phyloP scores from a whole-genome alignment of 2,329 filamentous ascomycete species.

The Pseudocercospora cruenta region DNA sequence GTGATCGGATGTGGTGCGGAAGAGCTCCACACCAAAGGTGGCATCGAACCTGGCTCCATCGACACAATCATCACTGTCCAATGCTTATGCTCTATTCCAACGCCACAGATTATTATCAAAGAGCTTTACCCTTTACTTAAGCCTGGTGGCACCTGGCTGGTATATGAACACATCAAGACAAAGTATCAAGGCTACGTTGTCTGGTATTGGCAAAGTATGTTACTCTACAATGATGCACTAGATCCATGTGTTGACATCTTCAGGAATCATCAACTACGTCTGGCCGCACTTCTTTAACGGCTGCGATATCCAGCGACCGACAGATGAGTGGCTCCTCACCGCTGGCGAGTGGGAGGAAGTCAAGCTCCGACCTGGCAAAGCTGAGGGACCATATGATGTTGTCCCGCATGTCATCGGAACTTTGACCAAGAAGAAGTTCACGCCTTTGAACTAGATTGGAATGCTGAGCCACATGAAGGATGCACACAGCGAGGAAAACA shows the following conservation, averaged over 20 bases:
- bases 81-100: constrained; percentile 67
- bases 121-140: constrained; percentile 63
- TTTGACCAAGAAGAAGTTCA: constrained; percentile 36
- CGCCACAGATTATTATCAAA: constrained; percentile 59
- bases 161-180: constrained; percentile 63
- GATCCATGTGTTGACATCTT: not conserved
- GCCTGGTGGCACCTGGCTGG: constrained; percentile 65
- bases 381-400: constrained; percentile 41
- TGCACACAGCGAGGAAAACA: too few species aligned
- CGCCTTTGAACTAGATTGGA: constrained; percentile 18
- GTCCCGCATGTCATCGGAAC: constrained; percentile 41
- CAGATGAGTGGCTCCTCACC: constrained; percentile 41
- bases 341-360: constrained; percentile 42
- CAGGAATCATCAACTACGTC: constrained; percentile 38
- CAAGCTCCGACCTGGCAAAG: constrained; percentile 34
- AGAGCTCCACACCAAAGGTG: constrained; percentile 51
- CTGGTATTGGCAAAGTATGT: constrained; percentile 41
- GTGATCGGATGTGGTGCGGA: constrained; percentile 67
- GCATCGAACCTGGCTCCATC: constrained; percentile 56
- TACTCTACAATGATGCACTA: not conserved
- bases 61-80: constrained; percentile 64
- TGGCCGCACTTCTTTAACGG: constrained; percentile 43
- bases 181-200: constrained; percentile 40
- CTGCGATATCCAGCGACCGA: constrained; percentile 40
- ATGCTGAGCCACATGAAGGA: too few species aligned